phyloP scores from a whole-genome alignment of 768 basidiomycete species.

The Pleurotus sapidus region DNA sequence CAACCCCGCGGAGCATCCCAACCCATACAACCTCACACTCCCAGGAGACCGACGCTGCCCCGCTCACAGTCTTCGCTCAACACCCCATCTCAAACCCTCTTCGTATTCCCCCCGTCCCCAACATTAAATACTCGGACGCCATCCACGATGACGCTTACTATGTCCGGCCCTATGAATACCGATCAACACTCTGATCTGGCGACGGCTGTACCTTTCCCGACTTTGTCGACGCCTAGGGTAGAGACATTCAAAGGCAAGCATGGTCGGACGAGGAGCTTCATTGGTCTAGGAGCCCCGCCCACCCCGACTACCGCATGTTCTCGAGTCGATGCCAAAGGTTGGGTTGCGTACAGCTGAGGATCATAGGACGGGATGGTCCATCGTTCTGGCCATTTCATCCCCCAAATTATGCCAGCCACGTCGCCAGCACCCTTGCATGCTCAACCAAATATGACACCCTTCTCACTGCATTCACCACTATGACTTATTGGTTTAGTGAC shows the following conservation, averaged over 20 bases:
- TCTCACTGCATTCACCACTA: background rate
- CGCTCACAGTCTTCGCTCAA: slow-evolving; percentile 23
- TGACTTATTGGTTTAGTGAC: background rate
- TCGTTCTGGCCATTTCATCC: background rate
- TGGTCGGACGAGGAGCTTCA: slow-evolving; percentile 71
- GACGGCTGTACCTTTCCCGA: slow-evolving; percentile 48
- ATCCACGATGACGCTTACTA: slow-evolving; percentile 76
- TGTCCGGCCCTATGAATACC: background rate
- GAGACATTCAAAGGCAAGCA: slow-evolving; percentile 58
- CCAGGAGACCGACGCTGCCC: slow-evolving; percentile 9
- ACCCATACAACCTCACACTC: background rate
- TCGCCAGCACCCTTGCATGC: background rate
- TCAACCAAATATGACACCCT: background rate
- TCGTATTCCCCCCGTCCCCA: slow-evolving; percentile 82
- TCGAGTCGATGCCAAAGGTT: slow-evolving; percentile 82
- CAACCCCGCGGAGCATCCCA: slow-evolving; percentile 1
- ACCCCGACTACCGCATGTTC: slow-evolving; percentile 82
- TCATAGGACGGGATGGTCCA: background rate
- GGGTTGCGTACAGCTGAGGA: slow-evolving; percentile 51
- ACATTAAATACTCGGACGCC: slow-evolving; percentile 60
- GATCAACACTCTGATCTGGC: background rate
- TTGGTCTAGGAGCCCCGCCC: slow-evolving; percentile 62
- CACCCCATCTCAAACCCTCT: slow-evolving; percentile 79
- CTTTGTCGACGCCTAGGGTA: slow-evolving; percentile 63
- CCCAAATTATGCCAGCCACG: background rate